Base-by-base conservation (phyloP, 805 yeast species). In the Cyberlindnera xishuangbannaensis region DNA sequence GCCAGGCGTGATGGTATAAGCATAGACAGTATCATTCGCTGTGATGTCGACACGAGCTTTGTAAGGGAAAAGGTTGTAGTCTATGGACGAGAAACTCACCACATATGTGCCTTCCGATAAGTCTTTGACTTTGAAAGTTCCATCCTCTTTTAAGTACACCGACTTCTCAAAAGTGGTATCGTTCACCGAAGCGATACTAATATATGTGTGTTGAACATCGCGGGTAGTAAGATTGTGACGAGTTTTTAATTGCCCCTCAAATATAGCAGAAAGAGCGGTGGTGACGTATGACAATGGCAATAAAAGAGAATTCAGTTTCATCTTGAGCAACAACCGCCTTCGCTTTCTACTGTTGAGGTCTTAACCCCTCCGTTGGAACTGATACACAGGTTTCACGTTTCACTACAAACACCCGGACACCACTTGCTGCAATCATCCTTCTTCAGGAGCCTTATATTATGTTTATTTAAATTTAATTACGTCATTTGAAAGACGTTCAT, bases 1-100 rank as follows among this genome's bases (percentile, higher is more conserved):
- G 2, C 43, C 41, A 6, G 43, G 37, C 8, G 35, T 31, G 6
- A 52, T 18, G 4, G 31, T 11, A 16, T 40, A 37, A 3, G 42
- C 53, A 2, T 19, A 22, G 15, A 48, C 27, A 5, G 25, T 20
- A 18, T 37, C 47, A 6, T 46, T 33, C 1, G 25, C 31, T 9
- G 27, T 27, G 8, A 52, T 40, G 14, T 34, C 44, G 12, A 52
- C 31, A 14, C 43, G 41, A 6, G 41, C 37, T 25, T 48, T 49
- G 35, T 40, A 37, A 8, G 57, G 56, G 3, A 37, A 32, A 5
- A 49, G 31, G 30, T 51, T 50, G 38, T 39, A 48, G 8, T 43
- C 43, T 7, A 41, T 32, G 2, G 55, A 50, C 2, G 33, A 23
- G 6, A 42, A 30, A 2, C 45, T 30, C 11, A 51, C 25, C 4